phyloP scores from a whole-genome alignment of 169 alveolate genomes.

The Cyclospora cayetanensis region DNA sequence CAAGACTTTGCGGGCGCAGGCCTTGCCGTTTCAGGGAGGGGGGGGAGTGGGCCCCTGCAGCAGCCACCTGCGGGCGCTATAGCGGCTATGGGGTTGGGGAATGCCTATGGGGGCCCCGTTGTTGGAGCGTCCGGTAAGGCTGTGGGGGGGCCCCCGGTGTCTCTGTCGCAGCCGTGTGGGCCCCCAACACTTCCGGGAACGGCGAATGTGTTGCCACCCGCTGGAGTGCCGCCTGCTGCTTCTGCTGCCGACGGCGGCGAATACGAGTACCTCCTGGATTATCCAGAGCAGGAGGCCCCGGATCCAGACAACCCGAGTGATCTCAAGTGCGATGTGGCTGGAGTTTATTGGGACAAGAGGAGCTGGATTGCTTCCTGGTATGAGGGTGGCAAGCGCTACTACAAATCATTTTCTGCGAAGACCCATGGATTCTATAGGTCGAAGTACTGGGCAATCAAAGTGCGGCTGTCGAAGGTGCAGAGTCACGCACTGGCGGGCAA shows the following conservation, averaged over 20 bases:
- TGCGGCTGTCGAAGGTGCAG: slow-evolving; percentile 80
- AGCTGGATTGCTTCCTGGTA: slow-evolving; percentile 91
- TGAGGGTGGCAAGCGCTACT: slow-evolving; percentile 81
- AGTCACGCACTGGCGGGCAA: slow-evolving; percentile 21
- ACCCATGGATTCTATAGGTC: slow-evolving; percentile 86
- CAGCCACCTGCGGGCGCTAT: background rate
- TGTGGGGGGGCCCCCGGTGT: background rate
- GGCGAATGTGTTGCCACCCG: background rate
- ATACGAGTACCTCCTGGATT: slow-evolving; percentile 82
- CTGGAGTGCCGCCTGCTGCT: background rate
- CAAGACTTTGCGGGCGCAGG: background rate
- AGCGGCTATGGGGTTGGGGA: background rate
- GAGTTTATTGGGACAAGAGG: slow-evolving; percentile 89
- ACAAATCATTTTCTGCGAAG: slow-evolving; percentile 85
- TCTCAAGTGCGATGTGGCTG: slow-evolving; percentile 82
- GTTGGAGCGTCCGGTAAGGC: background rate
- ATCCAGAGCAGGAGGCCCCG: slow-evolving; percentile 78
- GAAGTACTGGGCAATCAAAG: slow-evolving; percentile 86
- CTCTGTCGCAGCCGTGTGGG: background rate
- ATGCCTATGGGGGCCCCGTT: background rate
- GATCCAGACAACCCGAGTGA: slow-evolving; percentile 78
- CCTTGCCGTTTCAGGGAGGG: background rate
- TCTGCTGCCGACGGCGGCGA: slow-evolving; percentile 73
- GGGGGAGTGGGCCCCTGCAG: background rate
- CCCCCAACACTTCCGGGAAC: background rate